A percentile compares a stretch with the other conserved stretches of the same genome.
Evolutionary conservation across 1,139 yeast species (phyloP).

Genomic region (Yamadazyma aaseri): DNA sequence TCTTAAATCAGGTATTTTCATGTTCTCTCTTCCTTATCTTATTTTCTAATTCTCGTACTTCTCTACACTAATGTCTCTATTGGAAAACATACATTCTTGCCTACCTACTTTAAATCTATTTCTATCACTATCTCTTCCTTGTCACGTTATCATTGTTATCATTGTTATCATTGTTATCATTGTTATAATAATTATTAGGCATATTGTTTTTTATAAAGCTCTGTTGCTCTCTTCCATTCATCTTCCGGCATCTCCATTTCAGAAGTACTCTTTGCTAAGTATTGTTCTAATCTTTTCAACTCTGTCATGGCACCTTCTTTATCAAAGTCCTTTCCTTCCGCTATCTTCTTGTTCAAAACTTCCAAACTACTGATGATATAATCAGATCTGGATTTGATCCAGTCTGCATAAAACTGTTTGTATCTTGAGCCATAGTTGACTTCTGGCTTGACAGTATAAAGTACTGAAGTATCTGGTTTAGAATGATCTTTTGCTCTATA

Average conservation of each 20-base stretch:
- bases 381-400: slow-evolving; percentile 42
- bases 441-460: slow-evolving; percentile 40
- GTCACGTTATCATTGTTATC: too few species aligned
- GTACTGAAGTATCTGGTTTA: slow-evolving; percentile 28
- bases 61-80: too few species aligned
- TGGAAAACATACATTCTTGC: too few species aligned
- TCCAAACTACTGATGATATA: slow-evolving; percentile 37
- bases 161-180: too few species aligned
- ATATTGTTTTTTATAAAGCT: slow-evolving; percentile 1
- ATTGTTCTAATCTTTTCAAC: slow-evolving; percentile 38
- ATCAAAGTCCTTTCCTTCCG: slow-evolving; percentile 27
- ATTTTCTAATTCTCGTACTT: too few species aligned
- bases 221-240: slow-evolving; percentile 11
- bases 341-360: slow-evolving; percentile 20
- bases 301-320: slow-evolving; percentile 36
- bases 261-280: slow-evolving; percentile 40
- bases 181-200: too few species aligned
- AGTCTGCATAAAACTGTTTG: slow-evolving; percentile 35
- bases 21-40: too few species aligned
- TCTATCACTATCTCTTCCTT: too few species aligned
- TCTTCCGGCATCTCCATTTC: slow-evolving; percentile 37
- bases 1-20: too few species aligned
- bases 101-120: too few species aligned
- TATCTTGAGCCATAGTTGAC: slow-evolving; percentile 33
- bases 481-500: slow-evolving; percentile 32